Evolutionary conservation across 2,329 filamentous ascomycete genomes (phyloP).

Genomic region (Ploettnerulaceae sp.): DNA sequence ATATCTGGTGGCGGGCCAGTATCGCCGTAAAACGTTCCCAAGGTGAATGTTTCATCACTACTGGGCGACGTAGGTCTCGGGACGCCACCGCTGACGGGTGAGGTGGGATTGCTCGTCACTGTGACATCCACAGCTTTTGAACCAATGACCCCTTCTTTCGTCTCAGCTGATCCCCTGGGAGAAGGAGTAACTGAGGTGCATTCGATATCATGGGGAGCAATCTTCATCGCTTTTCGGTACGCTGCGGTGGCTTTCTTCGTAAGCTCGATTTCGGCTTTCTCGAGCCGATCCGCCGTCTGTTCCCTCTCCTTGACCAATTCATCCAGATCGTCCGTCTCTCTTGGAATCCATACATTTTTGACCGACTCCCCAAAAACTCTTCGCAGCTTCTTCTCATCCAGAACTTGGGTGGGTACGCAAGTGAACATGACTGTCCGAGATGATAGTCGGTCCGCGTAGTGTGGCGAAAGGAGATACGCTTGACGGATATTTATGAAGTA

Average conservation of each 20-base stretch:
- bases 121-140: conserved; percentile 10
- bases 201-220: conserved; percentile 38
- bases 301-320: conserved; percentile 57
- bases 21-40: conserved; percentile 18
- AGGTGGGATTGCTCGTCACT: not conserved
- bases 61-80: conserved; percentile 7
- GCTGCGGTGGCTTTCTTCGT: conserved; percentile 53
- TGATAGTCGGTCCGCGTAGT: conserved; percentile 59
- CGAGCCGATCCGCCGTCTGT: conserved; percentile 54
- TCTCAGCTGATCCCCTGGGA: conserved; percentile 4
- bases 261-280: conserved; percentile 59
- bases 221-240: conserved; percentile 49
- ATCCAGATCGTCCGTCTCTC: conserved; percentile 53
- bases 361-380: conserved; percentile 57
- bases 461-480: conserved; percentile 61
- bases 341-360: conserved; percentile 59
- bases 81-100: not conserved
- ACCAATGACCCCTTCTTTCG: not conserved
- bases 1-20: conserved; percentile 28
- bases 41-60: conserved; percentile 11
- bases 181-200: conserved; percentile 2
- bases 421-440: conserved; percentile 65
- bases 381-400: conserved; percentile 52
- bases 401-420: conserved; percentile 56
- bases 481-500: conserved; percentile 67